Base-by-base conservation (phyloP, 768 basidiomycete species). In the Sarcodon aspratus region DNA sequence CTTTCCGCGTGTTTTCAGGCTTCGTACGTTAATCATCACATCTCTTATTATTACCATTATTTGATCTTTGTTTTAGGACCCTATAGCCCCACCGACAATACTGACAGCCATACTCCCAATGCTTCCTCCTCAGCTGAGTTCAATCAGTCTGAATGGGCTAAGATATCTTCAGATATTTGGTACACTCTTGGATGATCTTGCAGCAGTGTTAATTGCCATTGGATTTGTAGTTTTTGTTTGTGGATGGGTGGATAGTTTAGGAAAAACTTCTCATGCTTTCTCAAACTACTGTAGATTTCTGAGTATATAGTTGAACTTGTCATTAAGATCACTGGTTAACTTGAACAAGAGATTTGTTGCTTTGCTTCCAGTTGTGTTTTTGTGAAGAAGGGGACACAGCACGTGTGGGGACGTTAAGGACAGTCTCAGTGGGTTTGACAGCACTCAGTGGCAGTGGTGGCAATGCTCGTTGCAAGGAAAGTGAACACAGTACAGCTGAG, bases 151-250 rank as follows among this genome's bases (percentile, higher is more conserved):
- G 44, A 79, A 79, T 50, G 71, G 68, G 1, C 59, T 85, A 51
- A 82, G 78, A 52, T 89, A 90, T 64, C 50, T 83, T 21, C 77
- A 78, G 50, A 78, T 91, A 73, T 77, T 73, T 7, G 73, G 76
- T 1, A 58, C 76, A 21, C 75, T 89, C 59, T 60, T 87, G 21
- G 82, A 91, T 52, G 88, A 88, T 55, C 61, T 91, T 0, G 76
- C 85, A 2, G 77, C 75, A 1, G 59, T 85, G 4, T 59, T 90
- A 6, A 77, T 90, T n/a, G 84, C 80, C 2, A 60, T 90, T 7
- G 88, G 87, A 6, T 59, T 90, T 10, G 48, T 63, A 13, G 51
- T 63, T 45, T 63, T 57, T 57, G 34, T 56, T 21, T 58, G 58
- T 9, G 54, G 51, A 12, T 63, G 58, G 59, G 47, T 61, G 5